Conservation (phyloP, 768 basidiomycete species). For the Tricholoma saponaceum region DNA sequence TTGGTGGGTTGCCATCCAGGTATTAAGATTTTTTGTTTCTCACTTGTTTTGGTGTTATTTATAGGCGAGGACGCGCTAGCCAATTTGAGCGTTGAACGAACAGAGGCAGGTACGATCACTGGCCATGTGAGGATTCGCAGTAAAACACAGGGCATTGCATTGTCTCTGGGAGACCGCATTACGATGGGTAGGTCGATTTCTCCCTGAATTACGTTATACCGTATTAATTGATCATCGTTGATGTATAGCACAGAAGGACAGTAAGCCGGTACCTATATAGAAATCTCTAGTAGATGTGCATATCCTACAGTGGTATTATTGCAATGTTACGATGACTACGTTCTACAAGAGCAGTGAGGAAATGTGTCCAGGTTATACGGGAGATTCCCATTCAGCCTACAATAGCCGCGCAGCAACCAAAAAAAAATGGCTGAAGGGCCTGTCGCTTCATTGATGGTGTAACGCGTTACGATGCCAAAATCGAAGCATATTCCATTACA, state of each 20-base stretch:
- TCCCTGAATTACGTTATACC: background rate
- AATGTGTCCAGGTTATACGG: background rate
- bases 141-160: slow-evolving; percentile 96
- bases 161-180: slow-evolving; percentile 90
- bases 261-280: slow-evolving; percentile 32
- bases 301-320: background rate
- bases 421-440: too few species aligned
- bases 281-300: slow-evolving; percentile 1
- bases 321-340: background rate
- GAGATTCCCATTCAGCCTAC: background rate
- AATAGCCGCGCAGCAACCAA: too few species aligned
- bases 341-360: background rate
- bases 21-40: background rate
- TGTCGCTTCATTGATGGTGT: too few species aligned
- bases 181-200: slow-evolving; percentile 45
- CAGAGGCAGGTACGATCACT: slow-evolving; percentile 74
- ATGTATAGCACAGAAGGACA: slow-evolving; percentile 37
- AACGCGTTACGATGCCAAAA: background rate
- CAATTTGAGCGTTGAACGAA: slow-evolving; percentile 89
- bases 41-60: background rate
- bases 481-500: background rate
- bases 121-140: slow-evolving; percentile 96
- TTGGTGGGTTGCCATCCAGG: slow-evolving; percentile 54
- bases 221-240: background rate
- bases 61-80: slow-evolving; percentile 94